A percentile compares a stretch with the other conserved stretches of the same genome.
Conservation (phyloP, 148 eudicot genomes). For the Persicaria tinctoria region DNA sequence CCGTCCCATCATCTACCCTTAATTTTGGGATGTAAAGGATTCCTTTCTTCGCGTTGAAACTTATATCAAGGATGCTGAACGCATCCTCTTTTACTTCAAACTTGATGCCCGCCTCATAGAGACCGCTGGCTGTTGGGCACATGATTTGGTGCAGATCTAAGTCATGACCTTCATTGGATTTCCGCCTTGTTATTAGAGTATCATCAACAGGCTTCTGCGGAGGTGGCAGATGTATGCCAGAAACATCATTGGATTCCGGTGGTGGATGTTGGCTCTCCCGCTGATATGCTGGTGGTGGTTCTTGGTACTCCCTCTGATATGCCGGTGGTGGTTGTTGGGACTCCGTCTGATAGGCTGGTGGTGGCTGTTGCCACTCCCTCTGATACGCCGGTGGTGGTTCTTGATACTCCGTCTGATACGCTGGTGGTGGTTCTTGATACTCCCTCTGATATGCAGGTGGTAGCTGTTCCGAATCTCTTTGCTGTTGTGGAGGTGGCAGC, state of each 20-base stretch:
- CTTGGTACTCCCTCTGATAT: too few species aligned
- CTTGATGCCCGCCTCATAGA: constrained; percentile 28
- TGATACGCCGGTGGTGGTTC: background rate
- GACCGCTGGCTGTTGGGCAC: constrained; percentile 17
- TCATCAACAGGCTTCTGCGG: background rate
- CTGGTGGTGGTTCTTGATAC: background rate
- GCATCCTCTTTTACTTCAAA: background rate
- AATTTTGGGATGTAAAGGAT: constrained; percentile 26
- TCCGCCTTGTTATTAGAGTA: too few species aligned
- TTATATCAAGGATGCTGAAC: constrained; percentile 15
- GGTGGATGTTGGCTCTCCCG: background rate
- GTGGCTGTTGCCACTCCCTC: background rate
- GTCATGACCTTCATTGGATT: background rate
- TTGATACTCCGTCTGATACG: too few species aligned
- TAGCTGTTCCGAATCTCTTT: background rate
- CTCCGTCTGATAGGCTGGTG: too few species aligned
- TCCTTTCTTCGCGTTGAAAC: constrained; percentile 13
- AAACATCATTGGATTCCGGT: too few species aligned
- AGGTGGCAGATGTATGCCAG: too few species aligned
- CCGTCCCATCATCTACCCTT: constrained; percentile 15
- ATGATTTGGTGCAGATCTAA: constrained; percentile 21
- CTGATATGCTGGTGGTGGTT: background rate
- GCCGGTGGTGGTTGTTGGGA: background rate
- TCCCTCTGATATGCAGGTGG: too few species aligned
- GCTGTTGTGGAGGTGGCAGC: background rate